Percentiles rank a stretch among this genome's conserved stretches.
These are phyloP conservation scores for Meyerozyma elateridarum DNA, from an alignment of 1,139 yeast species.

Conservation along the genomic window DNA sequence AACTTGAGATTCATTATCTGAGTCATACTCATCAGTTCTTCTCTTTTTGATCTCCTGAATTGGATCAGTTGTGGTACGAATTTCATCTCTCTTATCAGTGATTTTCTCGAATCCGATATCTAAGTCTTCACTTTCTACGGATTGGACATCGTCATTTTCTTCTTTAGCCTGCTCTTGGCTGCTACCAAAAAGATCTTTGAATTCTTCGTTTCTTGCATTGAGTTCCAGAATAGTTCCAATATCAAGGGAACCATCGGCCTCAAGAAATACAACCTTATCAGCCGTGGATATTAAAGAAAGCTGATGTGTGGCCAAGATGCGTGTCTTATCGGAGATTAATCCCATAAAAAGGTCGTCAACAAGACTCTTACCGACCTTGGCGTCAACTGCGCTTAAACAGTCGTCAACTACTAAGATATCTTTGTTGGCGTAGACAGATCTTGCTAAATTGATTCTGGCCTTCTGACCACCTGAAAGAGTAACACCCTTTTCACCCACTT, in stretches of 20 bases:
- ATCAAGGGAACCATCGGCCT: slow-evolving; percentile 36
- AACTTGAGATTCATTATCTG: slow-evolving; percentile 10
- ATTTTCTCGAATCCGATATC: slow-evolving; percentile 11
- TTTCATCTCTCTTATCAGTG: slow-evolving; percentile 18
- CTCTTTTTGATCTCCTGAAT: slow-evolving; percentile 11
- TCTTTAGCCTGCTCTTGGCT: slow-evolving; percentile 22
- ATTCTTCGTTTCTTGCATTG: slow-evolving; percentile 21
- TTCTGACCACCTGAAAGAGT: slow-evolving; percentile 49
- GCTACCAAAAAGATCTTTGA: slow-evolving; percentile 22
- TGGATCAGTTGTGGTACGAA: slow-evolving; percentile 11
- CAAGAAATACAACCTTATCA: slow-evolving; percentile 35
- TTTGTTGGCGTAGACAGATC: slow-evolving; percentile 39
- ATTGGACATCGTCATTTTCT: slow-evolving; percentile 11
- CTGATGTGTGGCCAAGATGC: slow-evolving; percentile 47
- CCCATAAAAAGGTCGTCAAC: slow-evolving; percentile 36
- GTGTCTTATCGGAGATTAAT: slow-evolving; percentile 30
- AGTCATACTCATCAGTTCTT: slow-evolving; percentile 12
- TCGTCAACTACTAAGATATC: slow-evolving; percentile 43
- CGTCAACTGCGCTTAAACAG: slow-evolving; percentile 47
- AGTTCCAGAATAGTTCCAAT: slow-evolving; percentile 38
- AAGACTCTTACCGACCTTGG: slow-evolving; percentile 44
- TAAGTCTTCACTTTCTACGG: slow-evolving; percentile 15
- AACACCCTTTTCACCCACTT: slow-evolving; percentile 46
- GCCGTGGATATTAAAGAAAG: slow-evolving; percentile 40
- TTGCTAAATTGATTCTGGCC: slow-evolving; percentile 42